phyloP scores from a whole-genome alignment of 163 green algal genomes.

The Scenedesmus sp. region DNA sequence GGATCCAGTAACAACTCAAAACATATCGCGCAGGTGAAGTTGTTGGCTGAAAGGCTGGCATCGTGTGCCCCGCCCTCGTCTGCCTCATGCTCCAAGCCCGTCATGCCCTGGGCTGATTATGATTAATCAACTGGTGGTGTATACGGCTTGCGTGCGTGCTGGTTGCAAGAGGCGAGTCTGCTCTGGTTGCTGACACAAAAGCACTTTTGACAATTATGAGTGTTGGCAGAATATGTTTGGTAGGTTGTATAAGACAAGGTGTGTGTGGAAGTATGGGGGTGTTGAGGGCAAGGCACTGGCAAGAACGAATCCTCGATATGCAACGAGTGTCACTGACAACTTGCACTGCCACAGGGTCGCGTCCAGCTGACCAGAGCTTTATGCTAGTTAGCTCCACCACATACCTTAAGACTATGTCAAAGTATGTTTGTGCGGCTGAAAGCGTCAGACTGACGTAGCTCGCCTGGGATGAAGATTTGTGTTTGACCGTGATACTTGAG shows the following conservation, averaged over 20 bases:
- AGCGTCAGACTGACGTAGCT: background rate
- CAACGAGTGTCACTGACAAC: background rate
- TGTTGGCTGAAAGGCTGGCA: conserved; percentile 3
- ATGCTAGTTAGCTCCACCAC: background rate
- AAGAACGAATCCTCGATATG: background rate
- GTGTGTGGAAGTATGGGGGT: background rate
- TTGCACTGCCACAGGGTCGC: background rate
- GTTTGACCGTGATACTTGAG: background rate
- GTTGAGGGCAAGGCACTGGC: background rate
- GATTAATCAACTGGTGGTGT: background rate
- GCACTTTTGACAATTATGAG: background rate
- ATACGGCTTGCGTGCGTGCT: background rate
- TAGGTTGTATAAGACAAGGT: background rate
- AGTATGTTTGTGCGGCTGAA: background rate
- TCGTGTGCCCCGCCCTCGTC: background rate
- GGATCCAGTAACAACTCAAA: conserved; percentile 61
- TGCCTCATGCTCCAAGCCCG: background rate
- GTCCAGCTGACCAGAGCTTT: background rate
- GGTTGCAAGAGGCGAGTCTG: background rate
- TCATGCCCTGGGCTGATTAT: background rate
- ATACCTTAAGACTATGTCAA: background rate
- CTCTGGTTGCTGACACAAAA: background rate
- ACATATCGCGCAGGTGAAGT: conserved; percentile 46
- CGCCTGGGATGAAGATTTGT: background rate
- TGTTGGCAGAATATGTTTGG: background rate